Conservation (phyloP, 139 green algal genomes). For the Chlamydomonas sp. region DNA sequence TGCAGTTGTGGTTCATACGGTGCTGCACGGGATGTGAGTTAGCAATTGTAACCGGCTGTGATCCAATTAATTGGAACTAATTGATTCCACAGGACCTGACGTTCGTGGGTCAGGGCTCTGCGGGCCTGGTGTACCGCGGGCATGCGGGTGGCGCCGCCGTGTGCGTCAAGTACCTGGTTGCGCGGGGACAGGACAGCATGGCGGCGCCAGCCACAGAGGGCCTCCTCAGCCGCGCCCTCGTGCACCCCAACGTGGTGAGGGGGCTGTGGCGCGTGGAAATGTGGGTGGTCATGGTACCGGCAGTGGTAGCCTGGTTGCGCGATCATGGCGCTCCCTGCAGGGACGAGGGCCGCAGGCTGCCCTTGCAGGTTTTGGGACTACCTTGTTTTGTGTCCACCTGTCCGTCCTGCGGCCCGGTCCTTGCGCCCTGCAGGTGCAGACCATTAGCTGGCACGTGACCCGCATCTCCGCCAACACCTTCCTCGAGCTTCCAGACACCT, state of each 20-base stretch:
- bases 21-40: no score
- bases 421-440: neutral
- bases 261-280: no score
- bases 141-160: neutral
- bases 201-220: conserved; percentile 28
- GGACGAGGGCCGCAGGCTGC: no score
- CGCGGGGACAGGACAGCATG: conserved; percentile 11
- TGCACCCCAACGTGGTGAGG: conserved; percentile 18
- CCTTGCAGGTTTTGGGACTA: no score
- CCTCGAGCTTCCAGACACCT: conserved; percentile 1
- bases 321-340: no score
- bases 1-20: no score
- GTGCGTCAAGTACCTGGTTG: conserved; percentile 14
- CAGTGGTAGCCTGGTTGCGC: no score
- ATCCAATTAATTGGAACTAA: no score
- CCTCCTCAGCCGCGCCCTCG: conserved; percentile 17
- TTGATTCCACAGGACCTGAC: neutral
- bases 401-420: no score
- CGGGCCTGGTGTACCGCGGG: conserved; percentile 13
- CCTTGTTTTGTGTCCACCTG: no score
- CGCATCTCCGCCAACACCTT: conserved; percentile 11
- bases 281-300: no score
- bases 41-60: no score
- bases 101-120: neutral
- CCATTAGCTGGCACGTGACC: conserved; percentile 18